A percentile compares a stretch with the other conserved stretches of the same genome.
Conservation (phyloP, 352 stramenopile genomes). For the Pythium brachiatum region DNA sequence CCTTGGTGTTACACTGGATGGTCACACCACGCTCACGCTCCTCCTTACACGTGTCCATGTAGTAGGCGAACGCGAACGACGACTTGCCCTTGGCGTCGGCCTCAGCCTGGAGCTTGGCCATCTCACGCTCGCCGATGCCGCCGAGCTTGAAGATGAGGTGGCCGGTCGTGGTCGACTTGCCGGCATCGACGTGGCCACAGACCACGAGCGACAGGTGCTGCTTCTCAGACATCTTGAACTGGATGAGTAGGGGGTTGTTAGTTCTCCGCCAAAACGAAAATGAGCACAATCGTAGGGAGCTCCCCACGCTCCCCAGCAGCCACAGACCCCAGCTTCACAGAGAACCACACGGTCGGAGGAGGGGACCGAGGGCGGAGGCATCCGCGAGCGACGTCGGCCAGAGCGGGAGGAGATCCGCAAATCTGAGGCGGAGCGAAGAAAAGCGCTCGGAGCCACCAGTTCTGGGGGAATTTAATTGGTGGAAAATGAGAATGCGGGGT, state of each 20-base stretch:
- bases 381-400: neutral
- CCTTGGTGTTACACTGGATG: slow-evolving; percentile 94
- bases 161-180: slow-evolving; percentile 98
- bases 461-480: slow-evolving; percentile 3
- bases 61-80: slow-evolving; percentile 99
- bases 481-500: neutral
- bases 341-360: neutral
- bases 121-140: slow-evolving; percentile 98
- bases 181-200: slow-evolving; percentile 96
- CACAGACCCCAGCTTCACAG: too few relatives aligned
- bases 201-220: slow-evolving; percentile 89
- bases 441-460: slow-evolving; percentile 24
- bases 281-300: too few relatives aligned
- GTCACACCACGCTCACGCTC: slow-evolving; percentile 97
- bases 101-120: slow-evolving; percentile 99
- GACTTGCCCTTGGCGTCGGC: slow-evolving; percentile 93
- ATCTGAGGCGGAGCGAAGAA: slow-evolving; percentile 14
- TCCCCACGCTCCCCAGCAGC: too few relatives aligned
- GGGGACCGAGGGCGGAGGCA: too few relatives aligned
- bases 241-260: neutral
- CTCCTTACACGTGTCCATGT: slow-evolving; percentile 98
- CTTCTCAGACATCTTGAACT: slow-evolving; percentile 25
- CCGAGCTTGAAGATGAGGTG: slow-evolving; percentile 99
- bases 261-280: slow-evolving; percentile 23
- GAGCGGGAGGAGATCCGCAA: slow-evolving; percentile 3